A percentile compares a stretch with the other conserved stretches of the same genome.
Conservation (phyloP, 2,329 filamentous ascomycete species). For the Coniochaeta hoffmannii region DNA sequence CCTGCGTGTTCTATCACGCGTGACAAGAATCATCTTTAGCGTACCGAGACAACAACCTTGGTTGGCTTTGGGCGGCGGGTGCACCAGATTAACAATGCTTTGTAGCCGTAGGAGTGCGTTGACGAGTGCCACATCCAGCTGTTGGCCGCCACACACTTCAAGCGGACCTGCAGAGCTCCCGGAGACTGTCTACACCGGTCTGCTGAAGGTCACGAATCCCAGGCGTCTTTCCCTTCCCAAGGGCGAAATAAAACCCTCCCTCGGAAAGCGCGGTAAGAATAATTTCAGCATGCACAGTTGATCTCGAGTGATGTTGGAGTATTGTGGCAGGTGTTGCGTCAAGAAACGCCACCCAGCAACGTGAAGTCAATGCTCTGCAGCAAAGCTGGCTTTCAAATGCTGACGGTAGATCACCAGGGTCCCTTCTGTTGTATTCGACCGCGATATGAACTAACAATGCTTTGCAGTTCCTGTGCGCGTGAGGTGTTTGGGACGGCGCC, state of each 20-base stretch:
- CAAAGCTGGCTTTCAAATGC: neutral
- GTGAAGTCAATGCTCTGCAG: neutral
- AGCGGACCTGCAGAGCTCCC: neutral
- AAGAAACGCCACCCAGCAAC: neutral
- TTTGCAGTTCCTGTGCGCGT: neutral
- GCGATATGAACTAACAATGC: neutral
- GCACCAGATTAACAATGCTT: too few species aligned
- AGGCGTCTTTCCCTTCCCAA: too few species aligned
- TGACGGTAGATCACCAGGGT: neutral
- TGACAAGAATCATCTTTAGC: too few species aligned
- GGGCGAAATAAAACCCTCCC: too few species aligned
- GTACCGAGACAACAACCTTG: too few species aligned
- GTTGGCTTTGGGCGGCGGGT: neutral
- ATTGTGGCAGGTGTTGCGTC: neutral
- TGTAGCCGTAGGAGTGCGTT: too few species aligned
- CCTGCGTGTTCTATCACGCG: too few species aligned
- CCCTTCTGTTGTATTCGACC: too few species aligned
- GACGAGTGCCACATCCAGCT: neutral
- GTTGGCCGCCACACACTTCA: neutral
- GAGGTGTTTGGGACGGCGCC: neutral
- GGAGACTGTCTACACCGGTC: too few species aligned
- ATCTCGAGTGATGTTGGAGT: neutral
- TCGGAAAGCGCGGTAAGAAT: neutral
- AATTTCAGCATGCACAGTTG: neutral
- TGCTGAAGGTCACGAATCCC: too few species aligned